A percentile compares a stretch with the other conserved stretches of the same genome.
These are phyloP conservation scores for Thermothelomyces thermophilus DNA, from an alignment of 2,329 filamentous ascomycete genomes.

Conservation along the genomic window DNA sequence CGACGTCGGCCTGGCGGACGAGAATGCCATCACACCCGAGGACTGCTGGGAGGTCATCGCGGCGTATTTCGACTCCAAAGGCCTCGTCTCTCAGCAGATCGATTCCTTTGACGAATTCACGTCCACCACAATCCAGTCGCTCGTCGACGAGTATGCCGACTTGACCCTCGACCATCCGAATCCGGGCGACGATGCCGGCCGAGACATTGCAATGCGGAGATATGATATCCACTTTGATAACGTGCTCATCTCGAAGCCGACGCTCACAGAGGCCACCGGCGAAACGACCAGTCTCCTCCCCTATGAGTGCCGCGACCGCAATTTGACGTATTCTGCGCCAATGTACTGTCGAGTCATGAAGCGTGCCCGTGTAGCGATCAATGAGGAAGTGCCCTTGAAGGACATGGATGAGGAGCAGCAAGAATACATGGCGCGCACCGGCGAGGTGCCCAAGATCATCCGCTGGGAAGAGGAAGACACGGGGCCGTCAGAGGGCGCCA, in stretches of 20 bases:
- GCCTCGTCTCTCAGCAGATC: conserved; percentile 92
- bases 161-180: conserved; percentile 93
- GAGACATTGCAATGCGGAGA: conserved; percentile 76
- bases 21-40: conserved; percentile 77
- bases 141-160: conserved; percentile 85
- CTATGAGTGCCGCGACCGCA: conserved; percentile 91
- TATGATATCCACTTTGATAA: conserved; percentile 94
- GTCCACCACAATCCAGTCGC: conserved; percentile 85
- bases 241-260: conserved; percentile 80
- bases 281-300: conserved; percentile 79
- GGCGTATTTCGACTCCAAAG: conserved; percentile 93
- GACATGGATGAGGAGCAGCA: conserved; percentile 63
- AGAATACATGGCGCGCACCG: conserved; percentile 47
- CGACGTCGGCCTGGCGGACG: conserved; percentile 64
- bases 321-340: conserved; percentile 89
- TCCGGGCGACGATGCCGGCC: conserved; percentile 66
- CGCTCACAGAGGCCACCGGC: conserved; percentile 89
- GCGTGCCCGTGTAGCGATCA: conserved; percentile 75
- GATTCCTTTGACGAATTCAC: conserved; percentile 99
- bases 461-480: conserved; percentile 56
- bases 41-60: conserved; percentile 98
- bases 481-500: conserved; percentile 40
- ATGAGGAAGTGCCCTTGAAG: conserved; percentile 59
- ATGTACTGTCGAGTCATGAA: conserved; percentile 86
- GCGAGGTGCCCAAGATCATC: conserved; percentile 51